phyloP scores from a whole-genome alignment of 371 early-diverging fungal genomes.

The Circinella minor region DNA sequence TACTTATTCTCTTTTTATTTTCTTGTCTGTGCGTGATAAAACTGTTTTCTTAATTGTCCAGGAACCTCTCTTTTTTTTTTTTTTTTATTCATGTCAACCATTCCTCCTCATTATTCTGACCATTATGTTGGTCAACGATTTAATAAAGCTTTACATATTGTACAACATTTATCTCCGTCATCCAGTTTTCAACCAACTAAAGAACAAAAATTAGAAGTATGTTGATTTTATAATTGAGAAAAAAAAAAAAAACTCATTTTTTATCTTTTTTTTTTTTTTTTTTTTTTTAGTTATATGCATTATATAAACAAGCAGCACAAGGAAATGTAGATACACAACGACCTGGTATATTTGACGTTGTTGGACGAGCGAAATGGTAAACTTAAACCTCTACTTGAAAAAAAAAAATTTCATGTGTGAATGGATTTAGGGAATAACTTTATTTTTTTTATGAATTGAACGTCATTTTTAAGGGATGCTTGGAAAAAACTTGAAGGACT shows the following conservation, averaged over 20 bases:
- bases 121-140: constrained; percentile 40
- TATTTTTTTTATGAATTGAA: neutral
- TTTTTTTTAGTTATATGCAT: constrained; percentile 43
- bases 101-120: constrained; percentile 42
- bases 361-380: constrained; percentile 56
- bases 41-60: neutral
- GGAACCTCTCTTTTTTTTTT: no score
- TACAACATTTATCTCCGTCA: constrained; percentile 48
- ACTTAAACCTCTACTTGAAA: neutral
- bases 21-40: neutral
- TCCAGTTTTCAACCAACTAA: constrained; percentile 53
- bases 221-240: neutral
- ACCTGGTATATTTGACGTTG: constrained; percentile 55
- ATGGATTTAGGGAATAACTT: no score
- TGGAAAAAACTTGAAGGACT: constrained; percentile 36
- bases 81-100: constrained; percentile 22
- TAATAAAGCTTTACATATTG: constrained; percentile 46
- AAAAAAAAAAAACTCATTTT: neutral
- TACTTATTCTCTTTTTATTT: no score
- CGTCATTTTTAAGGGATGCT: constrained; percentile 16
- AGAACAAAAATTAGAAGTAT: constrained; percentile 51
- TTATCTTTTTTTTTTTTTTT: no score
- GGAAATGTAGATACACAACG: constrained; percentile 41
- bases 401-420: no score
- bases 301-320: constrained; percentile 49